Conservation (phyloP, 2,329 filamentous ascomycete genomes). For the Penicillium janthinellum region DNA sequence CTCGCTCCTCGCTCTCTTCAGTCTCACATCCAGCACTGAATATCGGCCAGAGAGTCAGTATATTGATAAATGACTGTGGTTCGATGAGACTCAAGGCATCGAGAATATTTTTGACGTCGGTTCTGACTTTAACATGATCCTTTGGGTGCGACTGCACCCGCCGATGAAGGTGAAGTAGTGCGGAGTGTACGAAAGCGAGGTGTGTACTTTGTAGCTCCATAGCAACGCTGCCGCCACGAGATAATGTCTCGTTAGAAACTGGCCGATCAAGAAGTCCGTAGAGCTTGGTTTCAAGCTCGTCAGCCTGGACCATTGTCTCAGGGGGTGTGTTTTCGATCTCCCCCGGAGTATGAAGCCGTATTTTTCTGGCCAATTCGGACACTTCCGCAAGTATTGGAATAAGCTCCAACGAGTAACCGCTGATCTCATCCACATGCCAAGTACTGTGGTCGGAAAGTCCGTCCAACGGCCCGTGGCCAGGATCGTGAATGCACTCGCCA, state of each 20-base stretch:
- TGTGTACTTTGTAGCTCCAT: constrained; percentile 29
- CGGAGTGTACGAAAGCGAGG: constrained; percentile 30
- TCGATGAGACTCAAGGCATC: constrained; percentile 21
- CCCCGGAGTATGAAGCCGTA: background rate
- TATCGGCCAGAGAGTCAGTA: constrained; percentile 36
- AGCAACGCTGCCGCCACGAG: constrained; percentile 13
- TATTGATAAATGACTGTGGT: constrained; percentile 29
- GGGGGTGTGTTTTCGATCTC: background rate
- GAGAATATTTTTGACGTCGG: constrained; percentile 24
- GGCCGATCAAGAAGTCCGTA: constrained; percentile 10
- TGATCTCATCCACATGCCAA: constrained; percentile 31
- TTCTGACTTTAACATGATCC: constrained; percentile 21
- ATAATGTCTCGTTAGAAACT: constrained; percentile 3
- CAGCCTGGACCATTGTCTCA: constrained; percentile 5
- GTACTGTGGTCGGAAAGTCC: constrained; percentile 1
- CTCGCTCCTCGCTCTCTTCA: constrained; percentile 16
- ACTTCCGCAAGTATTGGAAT: constrained; percentile 29
- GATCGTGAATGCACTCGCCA: constrained; percentile 7
- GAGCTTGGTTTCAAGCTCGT: constrained; percentile 16
- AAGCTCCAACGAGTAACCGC: constrained; percentile 33
- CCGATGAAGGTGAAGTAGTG: constrained; percentile 33
- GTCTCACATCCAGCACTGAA: constrained; percentile 37
- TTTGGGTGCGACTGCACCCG: constrained; percentile 26
- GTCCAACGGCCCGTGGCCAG: constrained; percentile 14
- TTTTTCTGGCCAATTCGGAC: constrained; percentile 20